A percentile compares a stretch with the other conserved stretches of the same genome.
Conservation (phyloP, 345 rosid genomes). For the Dipteronia sinensis region DNA sequence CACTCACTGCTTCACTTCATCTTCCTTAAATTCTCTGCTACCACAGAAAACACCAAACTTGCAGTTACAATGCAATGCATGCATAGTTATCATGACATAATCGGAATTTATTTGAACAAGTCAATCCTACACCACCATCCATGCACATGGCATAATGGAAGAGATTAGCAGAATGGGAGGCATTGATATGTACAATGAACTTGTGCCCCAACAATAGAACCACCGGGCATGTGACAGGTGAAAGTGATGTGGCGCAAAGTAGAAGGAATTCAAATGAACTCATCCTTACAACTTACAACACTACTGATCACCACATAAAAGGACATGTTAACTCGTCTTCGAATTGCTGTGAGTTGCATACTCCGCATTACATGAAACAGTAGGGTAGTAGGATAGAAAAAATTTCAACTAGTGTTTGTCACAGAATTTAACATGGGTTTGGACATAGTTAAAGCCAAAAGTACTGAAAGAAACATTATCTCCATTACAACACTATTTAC, state of each 20-base stretch:
- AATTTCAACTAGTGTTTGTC: not conserved
- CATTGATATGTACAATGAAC: not conserved
- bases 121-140: too few relatives aligned
- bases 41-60: not conserved
- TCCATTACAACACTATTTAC: slow-evolving; percentile 18
- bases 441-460: not conserved
- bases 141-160: too few relatives aligned
- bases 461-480: not conserved
- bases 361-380: not conserved
- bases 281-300: not conserved
- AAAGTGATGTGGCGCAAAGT: not conserved
- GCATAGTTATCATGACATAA: not conserved
- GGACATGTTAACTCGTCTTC: not conserved
- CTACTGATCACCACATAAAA: not conserved
- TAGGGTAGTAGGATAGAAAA: not conserved
- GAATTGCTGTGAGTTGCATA: not conserved
- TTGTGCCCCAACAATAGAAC: not conserved
- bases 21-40: not conserved
- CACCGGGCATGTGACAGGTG: not conserved
- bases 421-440: not conserved
- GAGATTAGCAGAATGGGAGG: not conserved
- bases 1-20: not conserved
- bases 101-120: too few relatives aligned
- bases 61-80: not conserved
- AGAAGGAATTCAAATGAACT: too few relatives aligned